Base-by-base conservation (phyloP, 345 rosid species). In the Dipteronia dyeriana region DNA sequence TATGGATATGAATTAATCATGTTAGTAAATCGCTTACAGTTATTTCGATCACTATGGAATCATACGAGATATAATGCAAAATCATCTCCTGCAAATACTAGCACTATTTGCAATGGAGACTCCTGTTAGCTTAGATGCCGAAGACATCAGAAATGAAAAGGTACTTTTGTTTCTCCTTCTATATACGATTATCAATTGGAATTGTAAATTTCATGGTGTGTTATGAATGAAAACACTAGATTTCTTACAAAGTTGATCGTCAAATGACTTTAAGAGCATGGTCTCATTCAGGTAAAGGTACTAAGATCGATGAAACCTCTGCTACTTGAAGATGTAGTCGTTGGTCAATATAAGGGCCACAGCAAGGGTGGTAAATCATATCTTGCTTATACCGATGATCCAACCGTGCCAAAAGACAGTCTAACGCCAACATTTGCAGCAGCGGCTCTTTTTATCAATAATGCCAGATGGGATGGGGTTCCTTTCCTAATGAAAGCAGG, bases 61-160 rank as follows among this genome's bases (percentile, higher is more conserved):
- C 76, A 91, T 95, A 78, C 76, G 97, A 66, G 98, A 95, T 77
- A 91, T 95, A 84, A 91, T 91, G 98, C 98, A 95, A 79, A 93
- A 93, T 75, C 98, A 93, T 87, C 94, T 95, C 68, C 81, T 95
- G 78, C 98, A 95, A 90, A 95, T 95, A 78, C 81, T 95, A 34
- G 87, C 97, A 34, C 88, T 95, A 22, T 95, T 95, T 43, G 98
- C 98, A n/a, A 95, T 93, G 98, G 98, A 93, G 90, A 89, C 98
- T 8, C 98, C 97, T 20, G 97, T 95, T 73, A 95, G 98, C 88
- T 90, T 95, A 82, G 98, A 91, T 73, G 98, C 94, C 34, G 98
- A 95, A 84, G 98, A 95, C 84, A 80, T 91, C 68, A 84, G 98
- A 83, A 95, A 91, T 76, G 98, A 95, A 76, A 95, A 93, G 97